Percentiles rank a stretch among this genome's conserved stretches.
phyloP scores from a whole-genome alignment of 805 yeast species.

The Kluyveromyces aestuarii region DNA sequence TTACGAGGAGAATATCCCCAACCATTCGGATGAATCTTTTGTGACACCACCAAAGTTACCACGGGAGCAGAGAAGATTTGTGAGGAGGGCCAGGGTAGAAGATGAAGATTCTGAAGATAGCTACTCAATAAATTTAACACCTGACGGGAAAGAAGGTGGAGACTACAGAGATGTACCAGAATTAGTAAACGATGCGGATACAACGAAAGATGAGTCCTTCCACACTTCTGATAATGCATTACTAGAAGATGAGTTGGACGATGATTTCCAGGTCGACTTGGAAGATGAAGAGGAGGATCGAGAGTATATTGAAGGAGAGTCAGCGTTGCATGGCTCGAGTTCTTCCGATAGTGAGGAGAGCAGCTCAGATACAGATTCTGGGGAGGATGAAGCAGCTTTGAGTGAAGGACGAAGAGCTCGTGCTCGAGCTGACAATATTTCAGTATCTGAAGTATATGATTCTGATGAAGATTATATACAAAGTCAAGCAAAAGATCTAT shows the following conservation, averaged over 20 bases:
- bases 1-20: neutral
- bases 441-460: conserved; percentile 13
- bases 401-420: conserved; percentile 7
- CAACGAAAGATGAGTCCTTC: conserved; percentile 19
- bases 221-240: conserved; percentile 28
- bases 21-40: neutral
- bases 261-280: conserved; percentile 10
- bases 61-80: neutral
- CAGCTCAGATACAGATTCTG: conserved; percentile 7
- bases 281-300: conserved; percentile 22
- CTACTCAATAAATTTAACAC: conserved; percentile 7
- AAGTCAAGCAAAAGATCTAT: conserved; percentile 12
- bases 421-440: conserved; percentile 6
- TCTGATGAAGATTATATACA: conserved; percentile 18
- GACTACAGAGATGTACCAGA: conserved; percentile 50
- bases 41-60: neutral
- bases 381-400: conserved; percentile 9
- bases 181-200: conserved; percentile 77
- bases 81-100: conserved; percentile 1
- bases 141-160: conserved; percentile 8
- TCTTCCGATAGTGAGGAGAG: conserved; percentile 10
- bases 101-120: neutral
- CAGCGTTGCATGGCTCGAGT: conserved; percentile 6
- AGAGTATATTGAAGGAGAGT: conserved; percentile 25
- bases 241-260: conserved; percentile 23